Evolutionary conservation across 139 green algal genomes (phyloP).

Genomic region (Edaphochlamys debaryana): DNA sequence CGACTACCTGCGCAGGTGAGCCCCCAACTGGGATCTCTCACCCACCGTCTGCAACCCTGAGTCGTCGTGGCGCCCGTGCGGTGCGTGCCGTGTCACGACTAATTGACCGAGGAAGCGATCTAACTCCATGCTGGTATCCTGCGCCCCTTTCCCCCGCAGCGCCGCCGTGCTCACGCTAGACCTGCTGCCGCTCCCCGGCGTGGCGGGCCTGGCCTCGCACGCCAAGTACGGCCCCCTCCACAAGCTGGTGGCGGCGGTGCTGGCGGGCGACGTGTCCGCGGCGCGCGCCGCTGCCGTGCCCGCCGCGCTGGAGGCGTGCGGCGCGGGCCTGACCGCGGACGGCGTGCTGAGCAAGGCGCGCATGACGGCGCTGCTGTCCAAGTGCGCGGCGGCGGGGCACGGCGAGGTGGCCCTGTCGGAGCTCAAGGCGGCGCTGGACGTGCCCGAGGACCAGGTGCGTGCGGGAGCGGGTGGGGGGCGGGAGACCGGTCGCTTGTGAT

Average conservation of each 20-base stretch:
- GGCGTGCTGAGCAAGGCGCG: slow-evolving; percentile 58
- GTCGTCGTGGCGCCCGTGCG: too few relatives aligned
- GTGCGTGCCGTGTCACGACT: too few relatives aligned
- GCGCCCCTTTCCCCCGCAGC: slow-evolving; percentile 1
- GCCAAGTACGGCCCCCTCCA: slow-evolving; percentile 35
- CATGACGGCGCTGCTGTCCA: slow-evolving; percentile 58
- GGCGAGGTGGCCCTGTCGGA: slow-evolving; percentile 38
- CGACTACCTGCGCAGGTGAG: slow-evolving; percentile 36
- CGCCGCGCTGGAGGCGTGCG: slow-evolving; percentile 43
- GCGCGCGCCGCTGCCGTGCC: slow-evolving; percentile 32
- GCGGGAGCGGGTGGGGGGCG: background rate
- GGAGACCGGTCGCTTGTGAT: background rate
- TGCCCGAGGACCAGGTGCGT: slow-evolving; percentile 46
- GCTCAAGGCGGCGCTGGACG: slow-evolving; percentile 52
- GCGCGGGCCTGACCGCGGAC: slow-evolving; percentile 39
- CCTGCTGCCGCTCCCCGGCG: slow-evolving; percentile 50
- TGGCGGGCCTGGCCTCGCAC: slow-evolving; percentile 48
- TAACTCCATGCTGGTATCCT: too few relatives aligned
- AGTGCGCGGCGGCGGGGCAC: slow-evolving; percentile 16
- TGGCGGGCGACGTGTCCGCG: slow-evolving; percentile 59
- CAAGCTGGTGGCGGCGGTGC: slow-evolving; percentile 54
- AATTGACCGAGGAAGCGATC: too few relatives aligned
- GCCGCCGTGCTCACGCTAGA: slow-evolving; percentile 44
- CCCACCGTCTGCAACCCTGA: too few relatives aligned
- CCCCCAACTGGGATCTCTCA: background rate